Percentiles rank a stretch among this genome's conserved stretches.
Evolutionary conservation across 306 rosid genomes (phyloP).

Genomic region (Vachellia collinsii): DNA sequence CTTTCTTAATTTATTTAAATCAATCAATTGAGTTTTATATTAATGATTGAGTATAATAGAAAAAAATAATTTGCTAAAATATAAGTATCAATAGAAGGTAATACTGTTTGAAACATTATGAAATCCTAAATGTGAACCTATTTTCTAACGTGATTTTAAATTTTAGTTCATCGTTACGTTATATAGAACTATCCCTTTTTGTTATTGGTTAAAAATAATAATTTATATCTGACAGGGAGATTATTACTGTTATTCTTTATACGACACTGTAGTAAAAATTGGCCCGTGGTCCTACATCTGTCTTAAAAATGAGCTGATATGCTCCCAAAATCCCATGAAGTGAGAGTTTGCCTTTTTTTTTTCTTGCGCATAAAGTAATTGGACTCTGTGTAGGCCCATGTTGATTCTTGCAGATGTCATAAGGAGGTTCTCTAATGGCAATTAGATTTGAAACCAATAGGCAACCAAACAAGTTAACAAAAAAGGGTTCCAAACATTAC

Average conservation of each 20-base stretch:
- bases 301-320: not conserved
- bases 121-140: no score
- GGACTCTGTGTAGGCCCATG: conserved; percentile 7
- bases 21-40: no score
- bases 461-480: not conserved
- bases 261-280: not conserved
- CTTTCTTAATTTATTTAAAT: no score
- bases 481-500: not conserved
- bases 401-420: not conserved
- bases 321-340: not conserved
- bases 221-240: not conserved
- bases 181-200: no score
- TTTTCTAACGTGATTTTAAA: no score
- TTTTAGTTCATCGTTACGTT: no score
- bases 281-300: conserved; percentile 4
- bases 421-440: not conserved
- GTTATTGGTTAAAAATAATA: no score
- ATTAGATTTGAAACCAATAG: not conserved
- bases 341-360: not conserved
- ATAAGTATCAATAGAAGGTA: no score
- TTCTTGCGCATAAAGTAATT: not conserved
- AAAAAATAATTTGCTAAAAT: no score
- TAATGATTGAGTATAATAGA: no score
- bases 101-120: no score
- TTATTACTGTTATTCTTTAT: not conserved